Conservation (phyloP, 176 grass and related monocot genomes). For the Oryza australiensis region DNA sequence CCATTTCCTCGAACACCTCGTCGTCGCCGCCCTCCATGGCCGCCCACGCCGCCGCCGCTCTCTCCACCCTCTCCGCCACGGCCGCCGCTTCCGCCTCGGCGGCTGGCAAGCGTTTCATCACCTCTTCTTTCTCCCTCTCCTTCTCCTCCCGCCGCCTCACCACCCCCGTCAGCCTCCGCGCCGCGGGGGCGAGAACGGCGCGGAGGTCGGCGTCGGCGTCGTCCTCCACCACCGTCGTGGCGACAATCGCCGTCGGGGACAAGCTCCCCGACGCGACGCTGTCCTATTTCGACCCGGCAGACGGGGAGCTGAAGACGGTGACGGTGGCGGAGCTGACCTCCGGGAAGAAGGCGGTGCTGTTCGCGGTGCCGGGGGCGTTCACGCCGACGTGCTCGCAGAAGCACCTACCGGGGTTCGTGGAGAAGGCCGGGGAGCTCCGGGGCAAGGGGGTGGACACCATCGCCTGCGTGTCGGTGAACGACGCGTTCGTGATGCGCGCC, state of each 20-base stretch:
- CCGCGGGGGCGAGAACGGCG: not conserved
- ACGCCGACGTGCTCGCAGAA: constrained; percentile 93
- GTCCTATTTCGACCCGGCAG: constrained; percentile 57
- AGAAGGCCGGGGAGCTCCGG: constrained; percentile 54
- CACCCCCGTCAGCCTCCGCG: not conserved
- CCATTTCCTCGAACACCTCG: constrained; percentile 34
- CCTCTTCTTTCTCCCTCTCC: constrained; percentile 6
- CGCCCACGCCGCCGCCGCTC: not conserved
- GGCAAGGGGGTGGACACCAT: constrained; percentile 67
- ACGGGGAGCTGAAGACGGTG: constrained; percentile 65
- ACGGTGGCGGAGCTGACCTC: constrained; percentile 58
- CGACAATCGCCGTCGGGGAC: constrained; percentile 69
- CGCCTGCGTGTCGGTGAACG: constrained; percentile 80
- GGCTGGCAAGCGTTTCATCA: constrained; percentile 20
- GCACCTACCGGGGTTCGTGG: constrained; percentile 79
- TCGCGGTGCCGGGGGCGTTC: constrained; percentile 83
- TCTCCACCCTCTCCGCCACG: constrained; percentile 15
- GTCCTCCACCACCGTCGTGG: constrained; percentile 9
- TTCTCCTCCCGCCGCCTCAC: constrained; percentile 30
- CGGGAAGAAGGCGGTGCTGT: constrained; percentile 65
- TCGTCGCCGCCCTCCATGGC: constrained; percentile 25
- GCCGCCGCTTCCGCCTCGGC: not conserved
- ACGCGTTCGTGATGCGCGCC: constrained; percentile 80
- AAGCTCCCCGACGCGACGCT: constrained; percentile 75
- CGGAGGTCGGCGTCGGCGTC: not conserved